Conservation (phyloP, 257 asterid genomes). For the Penstemon eatonii region DNA sequence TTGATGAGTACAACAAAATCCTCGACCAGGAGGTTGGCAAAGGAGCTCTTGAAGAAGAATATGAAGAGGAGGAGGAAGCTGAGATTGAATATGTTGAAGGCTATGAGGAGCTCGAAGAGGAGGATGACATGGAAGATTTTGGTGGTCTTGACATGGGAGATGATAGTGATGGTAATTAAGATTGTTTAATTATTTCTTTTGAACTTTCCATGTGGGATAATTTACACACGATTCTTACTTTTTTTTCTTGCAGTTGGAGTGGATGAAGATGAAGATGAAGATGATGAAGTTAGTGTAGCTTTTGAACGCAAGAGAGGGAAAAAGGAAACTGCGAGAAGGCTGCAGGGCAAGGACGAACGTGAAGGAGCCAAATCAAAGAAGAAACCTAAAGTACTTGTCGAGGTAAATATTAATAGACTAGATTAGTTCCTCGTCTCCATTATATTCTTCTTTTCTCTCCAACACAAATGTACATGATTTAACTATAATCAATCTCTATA, state of each 20-base stretch:
- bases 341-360: slow-evolving; percentile 44
- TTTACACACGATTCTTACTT: slow-evolving; percentile 6
- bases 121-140: slow-evolving; percentile 87
- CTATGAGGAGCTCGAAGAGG: slow-evolving; percentile 87
- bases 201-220: slow-evolving; percentile 11
- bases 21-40: slow-evolving; percentile 52
- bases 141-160: slow-evolving; percentile 41
- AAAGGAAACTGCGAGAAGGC: slow-evolving; percentile 51
- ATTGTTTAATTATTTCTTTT: slow-evolving; percentile 1
- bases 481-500: too few species aligned
- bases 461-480: too few species aligned
- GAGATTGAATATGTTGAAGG: slow-evolving; percentile 87
- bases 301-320: slow-evolving; percentile 46
- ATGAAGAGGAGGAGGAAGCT: slow-evolving; percentile 67
- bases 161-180: slow-evolving; percentile 47
- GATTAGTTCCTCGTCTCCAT: not conserved
- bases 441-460: not conserved
- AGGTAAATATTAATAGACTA: slow-evolving; percentile 41
- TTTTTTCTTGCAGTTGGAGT: slow-evolving; percentile 35
- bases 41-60: slow-evolving; percentile 41
- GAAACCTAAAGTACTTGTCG: slow-evolving; percentile 69
- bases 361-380: slow-evolving; percentile 50
- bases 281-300: slow-evolving; percentile 35
- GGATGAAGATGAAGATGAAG: slow-evolving; percentile 46
- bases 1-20: slow-evolving; percentile 50